phyloP scores from a whole-genome alignment of 2,329 filamentous ascomycete genomes.

The Celoporthe dispersa region DNA sequence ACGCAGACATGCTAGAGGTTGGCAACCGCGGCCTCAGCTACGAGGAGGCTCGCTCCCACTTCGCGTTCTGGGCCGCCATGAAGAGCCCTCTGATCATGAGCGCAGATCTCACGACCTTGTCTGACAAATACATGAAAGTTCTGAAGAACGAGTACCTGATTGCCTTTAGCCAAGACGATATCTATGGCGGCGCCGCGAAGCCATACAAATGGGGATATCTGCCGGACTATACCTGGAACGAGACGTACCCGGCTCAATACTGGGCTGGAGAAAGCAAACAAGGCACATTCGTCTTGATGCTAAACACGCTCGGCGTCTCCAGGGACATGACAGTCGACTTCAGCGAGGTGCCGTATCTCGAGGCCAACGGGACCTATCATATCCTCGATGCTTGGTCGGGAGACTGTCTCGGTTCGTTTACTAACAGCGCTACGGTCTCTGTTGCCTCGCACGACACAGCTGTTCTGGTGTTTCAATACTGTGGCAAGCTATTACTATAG shows the following conservation, averaged over 20 bases:
- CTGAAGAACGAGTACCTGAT: constrained; percentile 47
- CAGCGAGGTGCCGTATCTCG: constrained; percentile 45
- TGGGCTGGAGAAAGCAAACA: constrained; percentile 49
- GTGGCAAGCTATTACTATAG: constrained; percentile 8
- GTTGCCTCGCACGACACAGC: constrained; percentile 20
- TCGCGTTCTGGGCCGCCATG: constrained; percentile 56
- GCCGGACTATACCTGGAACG: constrained; percentile 53
- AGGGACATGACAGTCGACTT: constrained; percentile 45
- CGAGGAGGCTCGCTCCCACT: constrained; percentile 53
- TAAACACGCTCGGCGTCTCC: constrained; percentile 45
- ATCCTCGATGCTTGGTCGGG: constrained; percentile 20
- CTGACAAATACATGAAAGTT: constrained; percentile 43
- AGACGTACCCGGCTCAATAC: constrained; percentile 52
- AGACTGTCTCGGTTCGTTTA: constrained; percentile 15
- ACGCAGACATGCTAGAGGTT: constrained; percentile 56
- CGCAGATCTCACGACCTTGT: constrained; percentile 44
- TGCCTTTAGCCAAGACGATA: constrained; percentile 51
- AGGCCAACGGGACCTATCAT: constrained; percentile 18
- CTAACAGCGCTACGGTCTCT: constrained; percentile 13
- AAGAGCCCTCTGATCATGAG: constrained; percentile 57
- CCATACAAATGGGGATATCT: constrained; percentile 56
- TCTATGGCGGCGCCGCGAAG: constrained; percentile 45
- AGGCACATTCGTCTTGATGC: constrained; percentile 51
- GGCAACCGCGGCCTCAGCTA: constrained; percentile 52
- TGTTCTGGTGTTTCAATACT: constrained; percentile 17